phyloP scores from a whole-genome alignment of 306 rosid genomes.

The Purshia tridentata region DNA sequence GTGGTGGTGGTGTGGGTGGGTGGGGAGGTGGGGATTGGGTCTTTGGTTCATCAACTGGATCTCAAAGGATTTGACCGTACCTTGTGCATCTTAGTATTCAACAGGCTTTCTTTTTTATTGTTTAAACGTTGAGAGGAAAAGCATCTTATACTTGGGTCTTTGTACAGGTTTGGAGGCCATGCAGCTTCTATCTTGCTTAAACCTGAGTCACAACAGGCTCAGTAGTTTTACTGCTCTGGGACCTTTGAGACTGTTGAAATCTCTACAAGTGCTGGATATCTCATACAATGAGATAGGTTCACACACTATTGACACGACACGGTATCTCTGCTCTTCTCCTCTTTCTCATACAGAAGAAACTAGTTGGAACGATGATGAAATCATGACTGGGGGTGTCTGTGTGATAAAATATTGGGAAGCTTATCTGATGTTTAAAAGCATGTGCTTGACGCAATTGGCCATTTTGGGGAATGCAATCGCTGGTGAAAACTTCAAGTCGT shows the following conservation, averaged over 20 bases:
- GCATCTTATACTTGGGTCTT: conserved; percentile 25
- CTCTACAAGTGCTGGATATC: conserved; percentile 63
- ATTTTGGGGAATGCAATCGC: conserved; percentile 55
- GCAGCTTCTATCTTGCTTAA: conserved; percentile 81
- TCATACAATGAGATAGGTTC: conserved; percentile 69
- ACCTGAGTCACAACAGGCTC: conserved; percentile 71
- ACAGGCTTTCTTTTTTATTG: not conserved
- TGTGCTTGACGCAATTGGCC: conserved; percentile 62
- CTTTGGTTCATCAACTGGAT: not conserved
- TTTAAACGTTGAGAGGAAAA: not conserved
- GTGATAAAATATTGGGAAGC: conserved; percentile 64
- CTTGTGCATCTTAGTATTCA: conserved; percentile 8
- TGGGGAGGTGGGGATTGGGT: not conserved
- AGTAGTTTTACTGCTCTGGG: conserved; percentile 67
- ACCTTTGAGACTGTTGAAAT: conserved; percentile 60
- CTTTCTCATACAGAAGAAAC: conserved; percentile 63
- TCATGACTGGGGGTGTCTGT: conserved; percentile 25
- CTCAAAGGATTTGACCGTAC: not conserved
- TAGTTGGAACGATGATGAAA: conserved; percentile 43
- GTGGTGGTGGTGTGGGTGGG: too few relatives aligned
- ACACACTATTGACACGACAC: conserved; percentile 64
- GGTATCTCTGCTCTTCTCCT: conserved; percentile 76
- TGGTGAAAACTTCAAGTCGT: conserved; percentile 52
- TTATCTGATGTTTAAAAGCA: conserved; percentile 55
- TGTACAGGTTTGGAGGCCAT: conserved; percentile 84